A percentile compares a stretch with the other conserved stretches of the same genome.
These are phyloP conservation scores for Albugo candida DNA, from an alignment of 352 stramenopile species.

Conservation along the genomic window DNA sequence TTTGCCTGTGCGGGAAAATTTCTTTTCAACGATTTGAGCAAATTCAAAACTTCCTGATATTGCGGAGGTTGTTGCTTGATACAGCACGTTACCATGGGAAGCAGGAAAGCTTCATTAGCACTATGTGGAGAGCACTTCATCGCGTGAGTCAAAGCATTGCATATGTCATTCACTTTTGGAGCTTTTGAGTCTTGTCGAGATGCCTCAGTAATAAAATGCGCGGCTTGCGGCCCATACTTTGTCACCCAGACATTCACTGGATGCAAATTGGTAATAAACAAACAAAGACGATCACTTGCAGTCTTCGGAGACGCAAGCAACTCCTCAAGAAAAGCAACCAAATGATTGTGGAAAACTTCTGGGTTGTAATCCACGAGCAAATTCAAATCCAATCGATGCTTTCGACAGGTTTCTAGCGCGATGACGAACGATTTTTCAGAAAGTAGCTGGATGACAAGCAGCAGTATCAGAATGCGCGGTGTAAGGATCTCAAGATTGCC, in stretches of 20 bases:
- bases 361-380: constrained; percentile 45
- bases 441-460: constrained; percentile 23
- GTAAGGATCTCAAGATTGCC: constrained; percentile 55
- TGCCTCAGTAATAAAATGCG: constrained; percentile 1
- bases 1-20: constrained; percentile 11
- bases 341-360: constrained; percentile 15
- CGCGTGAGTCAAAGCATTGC: constrained; percentile 23
- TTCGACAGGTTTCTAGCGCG: constrained; percentile 49
- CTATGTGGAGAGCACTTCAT: constrained; percentile 16
- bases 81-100: constrained; percentile 38
- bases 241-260: constrained; percentile 40
- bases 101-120: constrained; percentile 21
- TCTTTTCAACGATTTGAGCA: constrained; percentile 2
- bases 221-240: constrained; percentile 24
- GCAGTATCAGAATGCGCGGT: constrained; percentile 36
- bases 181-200: background rate
- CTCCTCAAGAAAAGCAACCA: constrained; percentile 12
- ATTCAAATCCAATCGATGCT: constrained; percentile 61
- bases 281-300: constrained; percentile 37
- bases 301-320: constrained; percentile 18
- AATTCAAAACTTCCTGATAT: constrained; percentile 22
- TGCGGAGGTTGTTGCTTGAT: constrained; percentile 45
- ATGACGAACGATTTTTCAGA: constrained; percentile 16
- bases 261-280: constrained; percentile 63
- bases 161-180: constrained; percentile 22